Evolutionary conservation across 306 rosid genomes (phyloP), one percentile per base, ranked within the genome.

Genomic region (Delonix regia): DNA sequence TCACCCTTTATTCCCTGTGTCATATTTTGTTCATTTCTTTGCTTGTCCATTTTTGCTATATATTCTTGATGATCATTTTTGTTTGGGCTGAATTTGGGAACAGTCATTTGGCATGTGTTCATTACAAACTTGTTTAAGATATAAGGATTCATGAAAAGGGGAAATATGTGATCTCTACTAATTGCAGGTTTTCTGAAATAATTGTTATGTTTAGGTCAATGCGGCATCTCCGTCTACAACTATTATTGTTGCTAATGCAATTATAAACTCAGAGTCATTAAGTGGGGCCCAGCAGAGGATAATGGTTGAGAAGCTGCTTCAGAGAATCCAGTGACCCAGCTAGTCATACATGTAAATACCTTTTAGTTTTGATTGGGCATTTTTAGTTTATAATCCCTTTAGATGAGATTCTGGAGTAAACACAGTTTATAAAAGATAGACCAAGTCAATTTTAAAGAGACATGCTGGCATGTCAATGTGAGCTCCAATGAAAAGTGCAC

Each of bases 251-350:
- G 87, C 89, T 47, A 93, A 90, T 77, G 99, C 96, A 56, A 82
- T 95, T 74, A 76, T 86, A 83, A 91, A 87, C 57, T 87, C 97
- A 10, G 98, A 93, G 81, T 56, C 88, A 56, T 83, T 88, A 77
- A 91, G 92, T 80, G 90, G 81, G 76, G 96, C 82, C 27, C 96
- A 93, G 85, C 99, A 95, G 90, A 91, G 85, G 83, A 89, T 89
- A 79, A 88, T 95, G 97, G 98, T 84, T 76, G 99, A 95, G 65
- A 91, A 91, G 63, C 87, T 95, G 78, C 85, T 91, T 74, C 80
- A 84, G 83, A 89, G 72, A 70, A 85, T 90, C 48, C 87, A 91
- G 65, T 81, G 87, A 82, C 79, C 84, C 67, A 75, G 83, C 73
- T 68, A 76, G 81, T 80, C 36, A 36, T 36, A 61, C n/a, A 22